phyloP scores from a whole-genome alignment of 179 eudicot species.

The Silene vulgaris region DNA sequence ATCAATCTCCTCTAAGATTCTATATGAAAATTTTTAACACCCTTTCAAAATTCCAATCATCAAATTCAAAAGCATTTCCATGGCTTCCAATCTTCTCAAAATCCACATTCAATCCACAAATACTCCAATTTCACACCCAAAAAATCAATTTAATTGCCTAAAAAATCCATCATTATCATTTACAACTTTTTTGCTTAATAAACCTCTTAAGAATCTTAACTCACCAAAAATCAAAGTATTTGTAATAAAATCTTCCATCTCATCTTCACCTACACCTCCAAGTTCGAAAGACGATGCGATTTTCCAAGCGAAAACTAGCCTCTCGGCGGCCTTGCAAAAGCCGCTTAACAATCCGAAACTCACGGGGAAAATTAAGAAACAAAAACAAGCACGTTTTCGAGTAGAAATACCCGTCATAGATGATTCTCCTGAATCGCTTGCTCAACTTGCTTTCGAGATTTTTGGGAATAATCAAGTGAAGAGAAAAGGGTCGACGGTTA shows the following conservation, averaged over 20 bases:
- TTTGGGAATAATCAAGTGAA: constrained; percentile 45
- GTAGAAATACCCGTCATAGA: constrained; percentile 75
- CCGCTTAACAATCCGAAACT: constrained; percentile 72
- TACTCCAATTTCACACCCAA: constrained; percentile 21
- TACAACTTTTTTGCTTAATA: constrained; percentile 22
- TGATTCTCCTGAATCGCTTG: constrained; percentile 54
- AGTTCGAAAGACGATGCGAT: constrained; percentile 70
- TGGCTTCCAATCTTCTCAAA: constrained; percentile 49
- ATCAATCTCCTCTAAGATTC: neutral
- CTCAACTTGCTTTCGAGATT: constrained; percentile 55
- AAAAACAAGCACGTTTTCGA: constrained; percentile 64
- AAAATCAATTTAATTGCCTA: constrained; percentile 22
- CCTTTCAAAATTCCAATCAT: constrained; percentile 5
- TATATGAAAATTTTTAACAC: neutral
- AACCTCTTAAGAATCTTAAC: constrained; percentile 16
- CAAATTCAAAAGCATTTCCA: neutral
- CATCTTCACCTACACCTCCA: constrained; percentile 60
- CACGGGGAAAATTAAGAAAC: constrained; percentile 60
- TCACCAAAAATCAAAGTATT: constrained; percentile 24
- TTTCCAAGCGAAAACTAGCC: constrained; percentile 67
- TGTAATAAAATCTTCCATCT: constrained; percentile 29
- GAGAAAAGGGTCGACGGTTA: constrained; percentile 46
- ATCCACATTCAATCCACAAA: constrained; percentile 32
- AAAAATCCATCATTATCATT: constrained; percentile 14
- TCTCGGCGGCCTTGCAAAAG: constrained; percentile 59